phyloP scores from a whole-genome alignment of 208 protist species.

The Trichomonas tenax region DNA sequence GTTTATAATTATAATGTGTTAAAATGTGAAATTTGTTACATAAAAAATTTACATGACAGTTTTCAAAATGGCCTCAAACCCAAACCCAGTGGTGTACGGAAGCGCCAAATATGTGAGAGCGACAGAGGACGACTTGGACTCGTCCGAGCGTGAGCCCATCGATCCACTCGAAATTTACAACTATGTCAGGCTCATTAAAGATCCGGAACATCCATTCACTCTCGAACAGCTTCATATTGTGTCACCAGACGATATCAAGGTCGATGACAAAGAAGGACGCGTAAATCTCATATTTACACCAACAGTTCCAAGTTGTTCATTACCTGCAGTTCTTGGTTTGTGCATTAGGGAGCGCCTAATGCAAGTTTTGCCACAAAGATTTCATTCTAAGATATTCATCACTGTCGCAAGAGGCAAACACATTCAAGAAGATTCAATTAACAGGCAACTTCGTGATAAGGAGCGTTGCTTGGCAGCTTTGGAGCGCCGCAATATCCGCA shows the following conservation, averaged over 20 bases:
- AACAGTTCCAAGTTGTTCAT: slow-evolving; percentile 23
- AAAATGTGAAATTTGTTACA: too few species aligned
- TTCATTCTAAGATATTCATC: background rate
- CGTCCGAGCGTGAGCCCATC: background rate
- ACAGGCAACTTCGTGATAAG: slow-evolving; percentile 12
- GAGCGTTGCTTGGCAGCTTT: background rate
- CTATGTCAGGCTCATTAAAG: background rate
- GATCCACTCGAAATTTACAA: slow-evolving; percentile 9
- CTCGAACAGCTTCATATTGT: slow-evolving; percentile 16
- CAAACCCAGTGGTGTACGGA: background rate
- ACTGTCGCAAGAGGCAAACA: background rate
- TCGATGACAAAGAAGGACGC: background rate
- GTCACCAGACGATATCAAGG: background rate
- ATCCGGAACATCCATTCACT: slow-evolving; percentile 22
- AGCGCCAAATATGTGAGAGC: background rate
- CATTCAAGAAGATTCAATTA: background rate
- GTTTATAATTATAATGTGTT: too few species aligned
- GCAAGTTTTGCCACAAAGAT: background rate
- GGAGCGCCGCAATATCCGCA: background rate
- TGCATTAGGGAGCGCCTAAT: background rate
- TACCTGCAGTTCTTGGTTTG: background rate
- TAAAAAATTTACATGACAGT: too few species aligned
- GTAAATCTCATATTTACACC: slow-evolving; percentile 17
- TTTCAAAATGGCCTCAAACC: background rate
- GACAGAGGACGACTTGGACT: background rate